These are phyloP conservation scores for Panicum hallii DNA, from an alignment of 202 grass and related monocot species.

Conservation along the genomic window DNA sequence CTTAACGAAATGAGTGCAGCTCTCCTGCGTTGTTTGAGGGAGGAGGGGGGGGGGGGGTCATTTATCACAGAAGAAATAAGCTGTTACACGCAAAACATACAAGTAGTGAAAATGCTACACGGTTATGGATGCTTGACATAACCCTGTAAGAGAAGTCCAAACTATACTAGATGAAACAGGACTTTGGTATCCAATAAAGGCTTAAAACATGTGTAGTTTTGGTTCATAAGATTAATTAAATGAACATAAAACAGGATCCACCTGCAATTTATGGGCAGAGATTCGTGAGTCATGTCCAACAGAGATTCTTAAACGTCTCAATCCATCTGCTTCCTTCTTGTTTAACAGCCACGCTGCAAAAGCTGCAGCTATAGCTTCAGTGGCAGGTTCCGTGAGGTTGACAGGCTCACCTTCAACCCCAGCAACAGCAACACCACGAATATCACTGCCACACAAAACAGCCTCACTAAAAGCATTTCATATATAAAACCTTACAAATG, in stretches of 20 bases:
- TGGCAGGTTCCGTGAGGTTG: slow-evolving; percentile 76
- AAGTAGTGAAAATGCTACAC: not conserved
- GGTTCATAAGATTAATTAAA: slow-evolving; percentile 14
- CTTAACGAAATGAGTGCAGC: not conserved
- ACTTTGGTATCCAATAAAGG: slow-evolving; percentile 1
- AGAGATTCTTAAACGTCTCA: slow-evolving; percentile 81
- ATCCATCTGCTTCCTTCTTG: slow-evolving; percentile 82
- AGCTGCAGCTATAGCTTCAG: slow-evolving; percentile 86
- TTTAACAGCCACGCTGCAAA: slow-evolving; percentile 89
- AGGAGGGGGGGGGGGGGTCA: too few species aligned
- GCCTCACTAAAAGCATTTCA: slow-evolving; percentile 21
- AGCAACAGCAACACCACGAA: slow-evolving; percentile 96
- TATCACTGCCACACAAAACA: slow-evolving; percentile 69
- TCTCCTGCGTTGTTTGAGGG: not conserved
- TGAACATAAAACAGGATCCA: slow-evolving; percentile 40
- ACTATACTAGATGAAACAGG: not conserved
- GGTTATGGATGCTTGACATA: not conserved
- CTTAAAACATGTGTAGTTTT: not conserved
- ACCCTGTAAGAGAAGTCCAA: not conserved
- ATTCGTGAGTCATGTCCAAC: slow-evolving; percentile 95
- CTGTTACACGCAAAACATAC: not conserved
- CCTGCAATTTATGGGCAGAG: slow-evolving; percentile 94
- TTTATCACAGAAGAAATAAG: not conserved
- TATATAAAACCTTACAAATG: slow-evolving; percentile 17
- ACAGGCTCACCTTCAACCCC: slow-evolving; percentile 81